A percentile compares a stretch with the other conserved stretches of the same genome.
Evolutionary conservation across 306 rosid species (phyloP).

Genomic region (Begonia fuchsioides): DNA sequence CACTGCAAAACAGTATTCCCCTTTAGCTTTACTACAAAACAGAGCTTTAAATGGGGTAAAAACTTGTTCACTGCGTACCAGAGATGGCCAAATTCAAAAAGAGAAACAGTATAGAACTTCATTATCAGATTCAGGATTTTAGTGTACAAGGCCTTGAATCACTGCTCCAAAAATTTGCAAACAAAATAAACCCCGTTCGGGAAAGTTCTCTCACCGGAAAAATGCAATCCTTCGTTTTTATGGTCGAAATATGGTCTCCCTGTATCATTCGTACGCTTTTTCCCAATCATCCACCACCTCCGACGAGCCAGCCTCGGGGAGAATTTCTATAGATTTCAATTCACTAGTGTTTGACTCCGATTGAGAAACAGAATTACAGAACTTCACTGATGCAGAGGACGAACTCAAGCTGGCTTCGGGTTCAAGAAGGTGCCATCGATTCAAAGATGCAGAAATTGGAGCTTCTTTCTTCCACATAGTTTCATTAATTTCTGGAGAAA

Average conservation of each 20-base stretch:
- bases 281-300: constrained; percentile 94
- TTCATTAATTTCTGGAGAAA: constrained; percentile 34
- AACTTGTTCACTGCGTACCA: too few species aligned
- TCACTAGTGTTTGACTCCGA: constrained; percentile 19
- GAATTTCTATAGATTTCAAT: constrained; percentile 9
- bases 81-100: too few species aligned
- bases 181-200: too few species aligned
- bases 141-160: too few species aligned
- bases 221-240: not conserved
- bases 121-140: too few species aligned
- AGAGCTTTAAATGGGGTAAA: too few species aligned
- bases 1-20: too few species aligned
- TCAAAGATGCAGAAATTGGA: constrained; percentile 44
- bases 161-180: too few species aligned
- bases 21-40: too few species aligned
- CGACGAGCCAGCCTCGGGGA: constrained; percentile 18
- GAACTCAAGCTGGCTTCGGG: constrained; percentile 33
- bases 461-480: constrained; percentile 60
- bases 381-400: constrained; percentile 16
- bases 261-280: constrained; percentile 35
- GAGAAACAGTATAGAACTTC: too few species aligned
- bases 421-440: constrained; percentile 60
- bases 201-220: too few species aligned
- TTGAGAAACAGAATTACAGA: constrained; percentile 2
- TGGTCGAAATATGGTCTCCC: not conserved